These are phyloP conservation scores for Coniella lustricola DNA, from an alignment of 2,329 filamentous ascomycete species.

Conservation along the genomic window DNA sequence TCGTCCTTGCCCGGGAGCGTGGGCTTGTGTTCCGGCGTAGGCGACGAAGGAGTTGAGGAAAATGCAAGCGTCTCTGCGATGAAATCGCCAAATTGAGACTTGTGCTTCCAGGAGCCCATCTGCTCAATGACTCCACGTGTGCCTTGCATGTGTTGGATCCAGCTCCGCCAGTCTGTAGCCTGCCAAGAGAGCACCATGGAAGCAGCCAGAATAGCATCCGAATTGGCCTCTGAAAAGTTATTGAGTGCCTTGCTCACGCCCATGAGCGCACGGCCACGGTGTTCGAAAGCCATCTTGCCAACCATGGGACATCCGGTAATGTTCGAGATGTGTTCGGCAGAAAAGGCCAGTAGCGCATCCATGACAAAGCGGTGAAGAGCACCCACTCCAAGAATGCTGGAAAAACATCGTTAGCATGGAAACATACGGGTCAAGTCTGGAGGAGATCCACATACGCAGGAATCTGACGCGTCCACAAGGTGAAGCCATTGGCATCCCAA, in stretches of 20 bases:
- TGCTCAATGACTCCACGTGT: slow-evolving; percentile 84
- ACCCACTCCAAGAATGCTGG: slow-evolving; percentile 74
- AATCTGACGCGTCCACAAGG: slow-evolving; percentile 87
- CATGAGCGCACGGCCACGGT: slow-evolving; percentile 77
- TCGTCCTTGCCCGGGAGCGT: slow-evolving; percentile 63
- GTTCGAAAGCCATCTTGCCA: slow-evolving; percentile 81
- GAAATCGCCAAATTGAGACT: slow-evolving; percentile 78
- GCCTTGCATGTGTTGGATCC: slow-evolving; percentile 88
- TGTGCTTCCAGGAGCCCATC: slow-evolving; percentile 87
- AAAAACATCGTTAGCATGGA: slow-evolving; percentile 16
- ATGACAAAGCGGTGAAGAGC: slow-evolving; percentile 82
- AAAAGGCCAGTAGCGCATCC: slow-evolving; percentile 86
- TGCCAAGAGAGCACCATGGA: slow-evolving; percentile 94
- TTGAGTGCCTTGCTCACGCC: slow-evolving; percentile 84
- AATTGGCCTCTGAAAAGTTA: slow-evolving; percentile 76
- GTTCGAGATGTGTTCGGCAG: slow-evolving; percentile 90
- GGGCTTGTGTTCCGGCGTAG: slow-evolving; percentile 53
- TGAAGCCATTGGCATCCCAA: slow-evolving; percentile 74
- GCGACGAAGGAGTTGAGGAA: slow-evolving; percentile 58
- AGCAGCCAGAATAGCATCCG: slow-evolving; percentile 84
- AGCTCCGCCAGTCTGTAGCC: slow-evolving; percentile 89
- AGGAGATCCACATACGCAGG: slow-evolving; percentile 60
- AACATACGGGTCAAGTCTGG: too few relatives aligned
- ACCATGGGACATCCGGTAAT: slow-evolving; percentile 79
- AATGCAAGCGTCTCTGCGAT: slow-evolving; percentile 73